Evolutionary conservation across 2,329 filamentous ascomycete genomes (phyloP).

Genomic region (Colletotrichum aenigma): DNA sequence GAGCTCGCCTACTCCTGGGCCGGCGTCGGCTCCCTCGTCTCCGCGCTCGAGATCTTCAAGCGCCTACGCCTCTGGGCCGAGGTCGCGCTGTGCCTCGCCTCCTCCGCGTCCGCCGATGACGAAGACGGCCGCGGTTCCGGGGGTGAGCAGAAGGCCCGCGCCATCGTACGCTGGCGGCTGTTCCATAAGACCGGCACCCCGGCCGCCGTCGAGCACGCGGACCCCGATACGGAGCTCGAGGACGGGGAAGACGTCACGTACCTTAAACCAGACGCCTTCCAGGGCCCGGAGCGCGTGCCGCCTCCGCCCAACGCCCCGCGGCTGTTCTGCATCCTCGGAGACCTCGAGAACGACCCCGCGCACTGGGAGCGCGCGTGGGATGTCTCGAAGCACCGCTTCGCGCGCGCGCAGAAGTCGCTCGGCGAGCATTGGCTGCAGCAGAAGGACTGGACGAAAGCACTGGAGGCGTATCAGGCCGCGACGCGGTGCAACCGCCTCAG

Average conservation of each 20-base stretch:
- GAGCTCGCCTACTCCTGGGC: slow-evolving; percentile 96
- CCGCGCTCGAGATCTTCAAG: slow-evolving; percentile 95
- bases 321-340: slow-evolving; percentile 91
- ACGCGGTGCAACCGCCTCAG: slow-evolving; percentile 82
- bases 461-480: slow-evolving; percentile 78
- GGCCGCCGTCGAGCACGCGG: slow-evolving; percentile 24
- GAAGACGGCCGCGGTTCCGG: slow-evolving; percentile 57
- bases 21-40: slow-evolving; percentile 81
- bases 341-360: slow-evolving; percentile 75
- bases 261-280: slow-evolving; percentile 58
- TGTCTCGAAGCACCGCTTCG: slow-evolving; percentile 79
- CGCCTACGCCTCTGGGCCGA: slow-evolving; percentile 93
- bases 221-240: slow-evolving; percentile 48
- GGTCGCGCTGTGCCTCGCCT: slow-evolving; percentile 86
- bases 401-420: slow-evolving; percentile 85
- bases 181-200: slow-evolving; percentile 65
- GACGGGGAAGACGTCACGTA: slow-evolving; percentile 50
- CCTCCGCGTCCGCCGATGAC: slow-evolving; percentile 59
- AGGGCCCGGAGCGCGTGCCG: slow-evolving; percentile 70
- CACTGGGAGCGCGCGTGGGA: slow-evolving; percentile 90
- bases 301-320: slow-evolving; percentile 83
- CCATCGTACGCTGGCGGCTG: slow-evolving; percentile 77
- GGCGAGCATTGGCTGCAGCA: slow-evolving; percentile 76
- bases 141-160: slow-evolving; percentile 79
- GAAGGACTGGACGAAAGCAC: slow-evolving; percentile 71